Evolutionary conservation across 1,284 basidiomycete genomes (phyloP).

Genomic region (Sanguinoderma infundibulare): DNA sequence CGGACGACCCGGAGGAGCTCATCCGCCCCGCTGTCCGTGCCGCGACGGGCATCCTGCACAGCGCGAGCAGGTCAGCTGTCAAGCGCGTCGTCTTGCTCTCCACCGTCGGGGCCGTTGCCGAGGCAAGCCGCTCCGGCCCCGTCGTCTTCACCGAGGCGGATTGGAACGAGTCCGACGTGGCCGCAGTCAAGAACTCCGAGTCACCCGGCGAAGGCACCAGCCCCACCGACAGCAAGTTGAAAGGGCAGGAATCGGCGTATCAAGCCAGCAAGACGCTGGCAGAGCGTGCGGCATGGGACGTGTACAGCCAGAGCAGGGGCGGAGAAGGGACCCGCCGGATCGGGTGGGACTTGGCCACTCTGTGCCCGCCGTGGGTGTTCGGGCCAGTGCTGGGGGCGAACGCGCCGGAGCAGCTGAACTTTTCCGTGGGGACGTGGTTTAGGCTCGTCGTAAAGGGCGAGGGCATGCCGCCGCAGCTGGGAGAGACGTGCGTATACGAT

Average conservation of each 20-base stretch:
- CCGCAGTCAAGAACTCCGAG: conserved; percentile 18
- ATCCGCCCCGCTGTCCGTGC: conserved; percentile 69
- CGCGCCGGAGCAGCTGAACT: conserved; percentile 53
- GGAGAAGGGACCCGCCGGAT: no score
- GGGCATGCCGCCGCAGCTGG: background rate
- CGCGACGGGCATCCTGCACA: conserved; percentile 55
- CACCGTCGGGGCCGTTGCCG: conserved; percentile 16
- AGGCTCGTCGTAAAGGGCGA: conserved; percentile 33
- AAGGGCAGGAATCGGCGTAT: no score
- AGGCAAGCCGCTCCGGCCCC: background rate
- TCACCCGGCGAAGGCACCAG: no score
- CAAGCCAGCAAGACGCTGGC: conserved; percentile 18
- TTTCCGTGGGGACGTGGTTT: conserved; percentile 43
- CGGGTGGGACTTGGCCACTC: conserved; percentile 5
- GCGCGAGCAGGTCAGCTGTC: conserved; percentile 13
- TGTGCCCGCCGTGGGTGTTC: conserved; percentile 8
- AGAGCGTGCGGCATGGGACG: conserved; percentile 21
- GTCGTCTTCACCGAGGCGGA: conserved; percentile 17
- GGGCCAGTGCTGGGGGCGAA: conserved; percentile 31
- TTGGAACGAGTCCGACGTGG: conserved; percentile 27
- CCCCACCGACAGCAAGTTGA: no score
- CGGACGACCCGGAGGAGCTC: conserved; percentile 40
- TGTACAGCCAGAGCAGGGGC: background rate
- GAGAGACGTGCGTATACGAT: background rate
- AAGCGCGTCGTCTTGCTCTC: conserved; percentile 22